Conservation (phyloP, 345 rosid species). For the Excoecaria cochinchinensis region DNA sequence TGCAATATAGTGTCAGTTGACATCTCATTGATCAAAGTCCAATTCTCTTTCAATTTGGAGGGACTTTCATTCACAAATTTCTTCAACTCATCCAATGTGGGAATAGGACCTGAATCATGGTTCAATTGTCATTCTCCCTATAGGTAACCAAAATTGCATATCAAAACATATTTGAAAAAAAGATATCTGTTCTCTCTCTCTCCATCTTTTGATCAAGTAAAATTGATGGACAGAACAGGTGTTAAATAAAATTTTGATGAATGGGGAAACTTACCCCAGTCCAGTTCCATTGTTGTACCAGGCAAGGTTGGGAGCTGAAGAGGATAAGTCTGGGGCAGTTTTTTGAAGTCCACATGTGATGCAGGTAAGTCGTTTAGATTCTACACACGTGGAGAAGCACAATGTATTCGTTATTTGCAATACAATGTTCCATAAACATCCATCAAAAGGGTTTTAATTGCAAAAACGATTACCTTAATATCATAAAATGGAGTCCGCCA, state of each 20-base stretch:
- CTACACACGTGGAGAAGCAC: constrained; percentile 31
- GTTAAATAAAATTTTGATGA: background rate
- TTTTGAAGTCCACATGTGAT: constrained; percentile 59
- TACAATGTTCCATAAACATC: background rate
- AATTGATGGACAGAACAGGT: constrained; percentile 4
- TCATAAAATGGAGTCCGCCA: constrained; percentile 81
- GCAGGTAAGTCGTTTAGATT: constrained; percentile 51
- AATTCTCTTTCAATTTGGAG: constrained; percentile 38
- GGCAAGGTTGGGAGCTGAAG: constrained; percentile 36
- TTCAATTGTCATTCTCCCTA: constrained; percentile 34
- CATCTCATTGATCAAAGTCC: constrained; percentile 47
- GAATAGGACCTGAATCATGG: constrained; percentile 66
- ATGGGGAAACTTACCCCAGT: constrained; percentile 63
- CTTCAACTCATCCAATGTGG: constrained; percentile 61
- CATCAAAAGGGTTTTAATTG: background rate
- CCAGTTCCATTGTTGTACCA: constrained; percentile 37
- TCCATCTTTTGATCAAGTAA: background rate
- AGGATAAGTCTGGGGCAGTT: constrained; percentile 48
- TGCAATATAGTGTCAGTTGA: constrained; percentile 51
- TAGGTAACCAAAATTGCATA: constrained; percentile 24
- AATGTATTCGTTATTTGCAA: constrained; percentile 7
- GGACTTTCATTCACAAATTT: constrained; percentile 46
- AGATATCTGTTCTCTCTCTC: background rate
- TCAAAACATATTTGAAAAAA: constrained; percentile 12
- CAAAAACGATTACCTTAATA: constrained; percentile 43